Base-by-base conservation (phyloP, 1,284 basidiomycete species). In the Boletus smithii region DNA sequence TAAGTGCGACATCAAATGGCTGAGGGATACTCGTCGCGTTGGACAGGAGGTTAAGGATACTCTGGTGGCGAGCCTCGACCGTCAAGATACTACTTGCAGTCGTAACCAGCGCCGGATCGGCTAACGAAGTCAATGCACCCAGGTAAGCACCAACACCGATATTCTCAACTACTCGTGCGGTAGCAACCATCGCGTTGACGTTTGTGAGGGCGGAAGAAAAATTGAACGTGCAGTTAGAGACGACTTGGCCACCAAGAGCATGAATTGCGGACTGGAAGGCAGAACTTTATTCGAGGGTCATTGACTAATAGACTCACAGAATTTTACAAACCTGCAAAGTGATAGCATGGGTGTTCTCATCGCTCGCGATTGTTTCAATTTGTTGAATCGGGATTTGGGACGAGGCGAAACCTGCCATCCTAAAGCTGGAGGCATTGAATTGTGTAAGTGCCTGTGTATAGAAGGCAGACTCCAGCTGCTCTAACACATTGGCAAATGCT, bases 21-120 rank as follows among this genome's bases (percentile, higher is more conserved):
- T 75, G 65, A 7, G 88, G 81, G 44, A 87, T 78, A 16, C 80
- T 73, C 7, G 73, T 75, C 11, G 79, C 84, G 47, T 72, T 74
- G 48, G 74, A 77, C 49, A 91, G 60, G 50, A 88, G 61, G 70
- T 91, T 91, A 35, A 91, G 73, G 30, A 91, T 68, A 5, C 82
- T 83, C 64, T 89, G 85, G 62, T 92, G 89, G 46, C 91, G 83
- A 22, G 88, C 85, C 64, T 93, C 90, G 44, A 88, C 74, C 30
- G 90, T 88, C 63, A 90, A 65, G 68, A 93, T 92, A 23, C 83
- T 82, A 8, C 76, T 89, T 40, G 88, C 88, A 24, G 81, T 76
- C 44, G 77, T 77, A 43, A 90, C 70, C 55, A 91, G 63, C 29
- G 72, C 67, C n/a, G 83, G 79, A 58, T 89, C 81, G 18, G 70